Evolutionary conservation across 257 asterid species (phyloP).

Genomic region (Avicennia marina): DNA sequence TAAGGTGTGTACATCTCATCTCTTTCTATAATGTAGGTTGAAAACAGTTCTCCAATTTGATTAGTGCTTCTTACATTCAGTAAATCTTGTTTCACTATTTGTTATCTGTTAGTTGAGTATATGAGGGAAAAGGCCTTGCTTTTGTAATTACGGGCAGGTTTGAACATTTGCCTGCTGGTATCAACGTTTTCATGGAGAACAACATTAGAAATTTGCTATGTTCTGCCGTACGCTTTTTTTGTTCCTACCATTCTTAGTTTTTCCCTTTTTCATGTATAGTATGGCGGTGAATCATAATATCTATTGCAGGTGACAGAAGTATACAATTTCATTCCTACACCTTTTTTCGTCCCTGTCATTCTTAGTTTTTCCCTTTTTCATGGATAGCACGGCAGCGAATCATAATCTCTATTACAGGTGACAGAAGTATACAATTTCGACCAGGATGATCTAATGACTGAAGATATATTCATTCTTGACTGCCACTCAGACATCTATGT

Average conservation of each 20-base stretch:
- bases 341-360: neutral
- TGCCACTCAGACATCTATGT: slow-evolving; percentile 82
- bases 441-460: slow-evolving; percentile 98
- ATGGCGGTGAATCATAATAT: slow-evolving; percentile 12
- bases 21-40: slow-evolving; percentile 4
- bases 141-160: slow-evolving; percentile 6
- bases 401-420: slow-evolving; percentile 55
- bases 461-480: slow-evolving; percentile 85
- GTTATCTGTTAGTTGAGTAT: neutral
- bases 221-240: neutral
- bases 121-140: neutral
- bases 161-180: neutral
- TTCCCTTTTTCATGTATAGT: neutral
- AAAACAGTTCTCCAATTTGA: slow-evolving; percentile 14
- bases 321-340: slow-evolving; percentile 48
- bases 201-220: too few relatives aligned
- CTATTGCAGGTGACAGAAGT: slow-evolving; percentile 79
- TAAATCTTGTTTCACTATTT: neutral
- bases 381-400: slow-evolving; percentile 6
- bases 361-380: neutral
- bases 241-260: neutral
- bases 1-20: slow-evolving; percentile 51
- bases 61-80: slow-evolving; percentile 6
- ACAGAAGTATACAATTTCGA: slow-evolving; percentile 81
- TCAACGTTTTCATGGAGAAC: too few relatives aligned